Evolutionary conservation across 345 rosid species (phyloP).

Genomic region (Anastatica hierochuntica): DNA sequence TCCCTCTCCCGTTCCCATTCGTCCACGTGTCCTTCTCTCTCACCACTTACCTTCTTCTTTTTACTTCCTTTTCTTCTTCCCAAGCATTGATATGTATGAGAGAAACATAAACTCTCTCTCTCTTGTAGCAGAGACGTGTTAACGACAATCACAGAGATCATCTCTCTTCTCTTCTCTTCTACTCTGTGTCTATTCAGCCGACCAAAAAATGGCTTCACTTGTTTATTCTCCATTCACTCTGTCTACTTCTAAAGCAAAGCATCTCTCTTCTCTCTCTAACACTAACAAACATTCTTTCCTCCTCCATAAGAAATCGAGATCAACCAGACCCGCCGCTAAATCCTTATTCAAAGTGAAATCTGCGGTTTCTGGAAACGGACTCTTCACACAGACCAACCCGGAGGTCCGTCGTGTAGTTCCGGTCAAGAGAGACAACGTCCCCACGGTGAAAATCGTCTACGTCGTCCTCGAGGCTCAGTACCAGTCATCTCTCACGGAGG

Average conservation of each 20-base stretch:
- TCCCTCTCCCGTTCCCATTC: no score
- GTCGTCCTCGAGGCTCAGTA: constrained; percentile 98
- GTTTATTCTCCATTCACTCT: constrained; percentile 63
- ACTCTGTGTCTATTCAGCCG: constrained; percentile 15
- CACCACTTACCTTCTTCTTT: constrained; percentile 48
- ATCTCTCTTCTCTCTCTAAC: constrained; percentile 68
- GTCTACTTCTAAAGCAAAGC: constrained; percentile 52
- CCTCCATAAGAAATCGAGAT: constrained; percentile 30
- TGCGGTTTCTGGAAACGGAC: constrained; percentile 69
- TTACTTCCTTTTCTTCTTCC: constrained; percentile 12
- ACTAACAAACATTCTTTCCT: constrained; percentile 59
- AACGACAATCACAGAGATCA: background rate
- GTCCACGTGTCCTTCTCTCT: constrained; percentile 62
- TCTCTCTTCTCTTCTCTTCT: background rate
- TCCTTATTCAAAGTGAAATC: constrained; percentile 49
- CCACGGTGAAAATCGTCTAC: constrained; percentile 77
- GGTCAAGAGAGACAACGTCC: constrained; percentile 51
- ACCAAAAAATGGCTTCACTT: constrained; percentile 67
- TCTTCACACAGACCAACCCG: constrained; percentile 85
- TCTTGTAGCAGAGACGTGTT: background rate
- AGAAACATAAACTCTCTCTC: constrained; percentile 17
- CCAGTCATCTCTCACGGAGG: constrained; percentile 79
- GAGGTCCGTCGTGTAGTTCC: constrained; percentile 92
- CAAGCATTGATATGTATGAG: background rate
- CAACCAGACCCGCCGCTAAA: constrained; percentile 25